A percentile compares a stretch with the other conserved stretches of the same genome.
These are phyloP conservation scores for Coemansia sp. DNA, from an alignment of 192 early-diverging fungal species.

Conservation along the genomic window DNA sequence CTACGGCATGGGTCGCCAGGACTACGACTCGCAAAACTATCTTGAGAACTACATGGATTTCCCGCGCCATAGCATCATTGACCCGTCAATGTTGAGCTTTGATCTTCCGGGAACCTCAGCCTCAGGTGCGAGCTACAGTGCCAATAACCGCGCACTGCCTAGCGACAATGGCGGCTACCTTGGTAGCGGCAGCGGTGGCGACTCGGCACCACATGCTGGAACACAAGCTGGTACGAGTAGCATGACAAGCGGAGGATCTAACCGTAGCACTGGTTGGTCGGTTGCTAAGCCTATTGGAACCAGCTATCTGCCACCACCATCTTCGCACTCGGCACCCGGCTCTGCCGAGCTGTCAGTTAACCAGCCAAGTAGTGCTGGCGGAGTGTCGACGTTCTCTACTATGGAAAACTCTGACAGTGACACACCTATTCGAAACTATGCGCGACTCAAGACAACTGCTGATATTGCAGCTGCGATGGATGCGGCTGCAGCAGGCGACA, in stretches of 20 bases:
- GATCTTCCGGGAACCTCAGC: slow-evolving; percentile 24
- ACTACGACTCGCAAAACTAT: slow-evolving; percentile 32
- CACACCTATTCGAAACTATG: slow-evolving; percentile 15
- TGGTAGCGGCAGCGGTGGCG: background rate
- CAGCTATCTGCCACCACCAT: slow-evolving; percentile 18
- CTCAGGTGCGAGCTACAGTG: slow-evolving; percentile 18
- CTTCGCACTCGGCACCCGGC: slow-evolving; percentile 9
- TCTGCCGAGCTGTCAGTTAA: background rate
- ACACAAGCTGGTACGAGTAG: background rate
- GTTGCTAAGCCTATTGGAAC: slow-evolving; percentile 28
- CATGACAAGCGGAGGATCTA: background rate
- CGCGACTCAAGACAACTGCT: slow-evolving; percentile 31
- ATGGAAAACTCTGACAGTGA: background rate
- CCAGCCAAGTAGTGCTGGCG: background rate
- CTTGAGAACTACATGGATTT: slow-evolving; percentile 42
- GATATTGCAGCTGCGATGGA: slow-evolving; percentile 43
- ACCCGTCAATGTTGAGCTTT: slow-evolving; percentile 49
- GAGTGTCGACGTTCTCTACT: slow-evolving; percentile 11
- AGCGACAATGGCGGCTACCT: background rate
- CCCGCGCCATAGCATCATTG: slow-evolving; percentile 52
- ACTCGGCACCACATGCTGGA: background rate
- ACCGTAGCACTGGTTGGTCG: slow-evolving; percentile 25
- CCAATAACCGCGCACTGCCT: background rate
- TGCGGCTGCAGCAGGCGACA: slow-evolving; percentile 44
- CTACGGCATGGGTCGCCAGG: slow-evolving; percentile 13